Evolutionary conservation across 2,329 filamentous ascomycete genomes (phyloP).

Genomic region (Fusarium albosuccineum): DNA sequence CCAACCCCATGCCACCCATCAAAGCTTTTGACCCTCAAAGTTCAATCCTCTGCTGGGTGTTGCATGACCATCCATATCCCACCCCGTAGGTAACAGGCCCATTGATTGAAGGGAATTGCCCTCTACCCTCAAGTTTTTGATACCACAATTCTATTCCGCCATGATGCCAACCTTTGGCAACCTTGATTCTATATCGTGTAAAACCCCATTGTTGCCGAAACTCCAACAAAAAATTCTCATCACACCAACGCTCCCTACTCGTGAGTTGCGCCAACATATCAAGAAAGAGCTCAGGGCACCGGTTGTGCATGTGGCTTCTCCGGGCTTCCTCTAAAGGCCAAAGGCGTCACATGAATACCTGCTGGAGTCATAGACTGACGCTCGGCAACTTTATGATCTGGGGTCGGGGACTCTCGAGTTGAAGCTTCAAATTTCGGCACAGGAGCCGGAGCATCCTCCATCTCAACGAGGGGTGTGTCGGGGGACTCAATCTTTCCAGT

Average conservation of each 20-base stretch:
- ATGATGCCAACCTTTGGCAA: constrained; percentile 31
- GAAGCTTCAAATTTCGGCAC: background rate
- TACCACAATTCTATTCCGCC: constrained; percentile 38
- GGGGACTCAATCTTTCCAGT: constrained; percentile 22
- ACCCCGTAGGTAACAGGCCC: background rate
- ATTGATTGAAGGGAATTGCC: background rate
- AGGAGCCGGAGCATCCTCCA: constrained; percentile 43
- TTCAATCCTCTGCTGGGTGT: constrained; percentile 14
- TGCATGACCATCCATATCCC: constrained; percentile 6
- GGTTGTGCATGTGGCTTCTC: constrained; percentile 63
- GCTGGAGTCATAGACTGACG: constrained; percentile 48
- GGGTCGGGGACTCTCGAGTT: constrained; percentile 26
- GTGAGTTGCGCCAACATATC: constrained; percentile 46
- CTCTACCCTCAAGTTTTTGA: constrained; percentile 26
- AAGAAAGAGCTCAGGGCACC: constrained; percentile 45
- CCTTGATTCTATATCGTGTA: constrained; percentile 42
- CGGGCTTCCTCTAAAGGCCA: constrained; percentile 73
- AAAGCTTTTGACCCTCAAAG: background rate
- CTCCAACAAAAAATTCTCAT: constrained; percentile 42
- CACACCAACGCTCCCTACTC: constrained; percentile 42
- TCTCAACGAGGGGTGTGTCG: constrained; percentile 40
- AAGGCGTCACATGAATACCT: constrained; percentile 56
- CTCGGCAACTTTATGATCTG: constrained; percentile 15
- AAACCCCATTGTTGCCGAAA: constrained; percentile 37
- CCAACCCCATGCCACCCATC: constrained; percentile 4